Evolutionary conservation across 2,329 filamentous ascomycete species (phyloP), one percentile per base, ranked within the genome.

Genomic region (Periconia macrospinosa): DNA sequence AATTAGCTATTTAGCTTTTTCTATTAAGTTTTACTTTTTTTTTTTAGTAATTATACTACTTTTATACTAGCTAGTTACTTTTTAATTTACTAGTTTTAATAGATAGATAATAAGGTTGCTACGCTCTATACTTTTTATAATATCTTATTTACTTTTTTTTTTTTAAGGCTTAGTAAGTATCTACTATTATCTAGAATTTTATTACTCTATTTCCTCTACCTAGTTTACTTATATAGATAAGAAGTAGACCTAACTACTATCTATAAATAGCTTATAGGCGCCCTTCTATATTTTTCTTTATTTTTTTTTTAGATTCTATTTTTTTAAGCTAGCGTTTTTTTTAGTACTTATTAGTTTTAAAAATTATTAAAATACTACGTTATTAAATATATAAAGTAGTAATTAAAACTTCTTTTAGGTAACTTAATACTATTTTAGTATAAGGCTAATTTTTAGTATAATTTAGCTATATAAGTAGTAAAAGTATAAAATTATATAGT

Each of bases 1-100:
- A 17, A 61, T 63, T 60, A 17, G 57, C 49, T 20, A 47, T 53
- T 54, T 33, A 6, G 50, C 54, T 43, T 53, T 17, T 17, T 40
- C 46, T 17, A 15, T 3, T 15, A n/a, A 3, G 10, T n/a, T 9
- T 54, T 42, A 62, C 59, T 60, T 62, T 30, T 43, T 2, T 48
- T 41, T 52, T 46, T 49, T 53, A 44, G 42, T 20, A 53, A 46
- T 56, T 23, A 57, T 59, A 44, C 52, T 55, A 49, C 47, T 43
- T 40, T 50, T 50, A 49, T 50, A 61, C 48, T 42, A 45, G 52
- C 52, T 30, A 35, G 17, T 30, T 45, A 8, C 23, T 43, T 57
- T 47, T 45, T 30, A 47, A 17, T 48, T 47, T 37, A 35, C 27
- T 44, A 20, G 49, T 37, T 18, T 49, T 45, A 2, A 42, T 49